Evolutionary conservation across 257 asterid genomes (phyloP).

Genomic region (Gentiana macrophylla): DNA sequence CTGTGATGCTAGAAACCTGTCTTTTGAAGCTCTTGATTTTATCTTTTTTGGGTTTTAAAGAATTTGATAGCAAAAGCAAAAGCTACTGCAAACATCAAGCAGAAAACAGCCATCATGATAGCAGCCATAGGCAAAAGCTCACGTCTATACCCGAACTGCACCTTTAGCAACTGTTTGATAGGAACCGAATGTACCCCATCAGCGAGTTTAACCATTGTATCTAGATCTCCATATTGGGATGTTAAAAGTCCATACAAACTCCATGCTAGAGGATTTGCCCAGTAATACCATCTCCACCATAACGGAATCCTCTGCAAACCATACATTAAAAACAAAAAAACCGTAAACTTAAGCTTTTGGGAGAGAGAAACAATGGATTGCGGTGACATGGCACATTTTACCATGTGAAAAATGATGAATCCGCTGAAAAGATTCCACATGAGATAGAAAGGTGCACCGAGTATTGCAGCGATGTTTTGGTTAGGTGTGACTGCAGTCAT

Average conservation of each 20-base stretch:
- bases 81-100: constrained; percentile 49
- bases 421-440: constrained; percentile 95
- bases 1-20: constrained; percentile 17
- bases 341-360: constrained; percentile 5
- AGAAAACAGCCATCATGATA: constrained; percentile 46
- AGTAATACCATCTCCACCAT: constrained; percentile 98
- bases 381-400: constrained; percentile 15
- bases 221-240: constrained; percentile 68
- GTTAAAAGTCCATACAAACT: constrained; percentile 74
- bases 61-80: constrained; percentile 60
- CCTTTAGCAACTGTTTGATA: constrained; percentile 40
- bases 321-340: neutral
- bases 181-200: constrained; percentile 44
- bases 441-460: constrained; percentile 85
- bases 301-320: constrained; percentile 63
- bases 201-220: constrained; percentile 32
- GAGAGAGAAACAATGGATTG: neutral
- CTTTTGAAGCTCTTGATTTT: constrained; percentile 1
- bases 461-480: constrained; percentile 74
- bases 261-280: constrained; percentile 90
- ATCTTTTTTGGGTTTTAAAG: constrained; percentile 78
- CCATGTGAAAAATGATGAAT: constrained; percentile 88
- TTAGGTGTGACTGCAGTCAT: constrained; percentile 87
- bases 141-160: constrained; percentile 59
- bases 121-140: constrained; percentile 60